Conservation (phyloP, 225 moss, liverwort and hornwort genomes). For the Sphagnum contortum region DNA sequence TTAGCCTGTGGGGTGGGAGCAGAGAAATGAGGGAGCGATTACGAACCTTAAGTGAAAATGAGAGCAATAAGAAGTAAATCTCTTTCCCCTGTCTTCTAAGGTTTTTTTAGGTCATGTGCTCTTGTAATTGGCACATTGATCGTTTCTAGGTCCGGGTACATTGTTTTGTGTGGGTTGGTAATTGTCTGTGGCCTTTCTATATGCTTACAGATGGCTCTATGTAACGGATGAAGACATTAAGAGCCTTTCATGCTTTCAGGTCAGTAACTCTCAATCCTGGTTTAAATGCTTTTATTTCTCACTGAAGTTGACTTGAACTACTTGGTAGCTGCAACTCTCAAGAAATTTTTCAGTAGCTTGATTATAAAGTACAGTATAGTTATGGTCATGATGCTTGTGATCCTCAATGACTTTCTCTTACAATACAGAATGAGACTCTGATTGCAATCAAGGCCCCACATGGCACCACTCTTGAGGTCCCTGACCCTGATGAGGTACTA, state of each 20-base stretch:
- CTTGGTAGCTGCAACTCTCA: background rate
- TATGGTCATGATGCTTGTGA: no score
- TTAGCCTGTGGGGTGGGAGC: conserved; percentile 2
- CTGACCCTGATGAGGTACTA: conserved; percentile 80
- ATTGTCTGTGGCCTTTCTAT: background rate
- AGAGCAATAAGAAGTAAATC: conserved; percentile 60
- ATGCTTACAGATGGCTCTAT: conserved; percentile 57
- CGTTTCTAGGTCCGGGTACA: background rate
- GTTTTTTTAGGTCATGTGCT: background rate
- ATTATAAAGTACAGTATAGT: no score
- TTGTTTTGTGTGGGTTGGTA: background rate
- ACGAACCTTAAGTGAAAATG: conserved; percentile 57
- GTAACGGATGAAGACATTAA: conserved; percentile 84
- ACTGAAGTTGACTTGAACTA: background rate
- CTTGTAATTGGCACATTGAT: background rate
- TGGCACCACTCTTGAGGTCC: conserved; percentile 79
- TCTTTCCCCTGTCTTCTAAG: conserved; percentile 3
- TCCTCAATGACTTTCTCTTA: background rate
- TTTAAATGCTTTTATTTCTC: background rate
- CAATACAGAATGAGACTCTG: conserved; percentile 63
- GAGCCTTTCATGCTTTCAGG: conserved; percentile 75
- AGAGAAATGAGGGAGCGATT: conserved; percentile 72
- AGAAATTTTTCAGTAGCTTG: no score
- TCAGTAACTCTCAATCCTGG: conserved; percentile 6
- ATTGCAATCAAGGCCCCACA: conserved; percentile 86